These are phyloP conservation scores for Aspergillus sp. DNA, from an alignment of 2,329 filamentous ascomycete species.

Conservation along the genomic window DNA sequence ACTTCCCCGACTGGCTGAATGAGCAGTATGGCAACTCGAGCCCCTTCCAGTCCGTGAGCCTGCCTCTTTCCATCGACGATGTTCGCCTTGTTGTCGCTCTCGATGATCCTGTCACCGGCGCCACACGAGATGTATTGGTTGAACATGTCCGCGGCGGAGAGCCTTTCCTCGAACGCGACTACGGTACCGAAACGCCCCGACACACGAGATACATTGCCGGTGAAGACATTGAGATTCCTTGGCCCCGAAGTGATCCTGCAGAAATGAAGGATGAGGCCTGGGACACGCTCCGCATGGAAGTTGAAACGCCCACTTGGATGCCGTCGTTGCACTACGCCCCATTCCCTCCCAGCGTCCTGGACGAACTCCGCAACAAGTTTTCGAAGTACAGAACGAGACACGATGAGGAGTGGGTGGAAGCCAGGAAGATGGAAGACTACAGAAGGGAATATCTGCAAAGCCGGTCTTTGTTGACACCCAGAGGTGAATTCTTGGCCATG, in stretches of 20 bases:
- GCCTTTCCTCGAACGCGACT: conserved; percentile 54
- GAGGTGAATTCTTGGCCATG: conserved; percentile 45
- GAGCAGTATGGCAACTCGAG: conserved; percentile 41
- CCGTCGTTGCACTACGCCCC: conserved; percentile 77
- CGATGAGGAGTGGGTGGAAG: conserved; percentile 69
- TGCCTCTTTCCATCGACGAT: conserved; percentile 67
- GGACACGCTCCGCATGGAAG: conserved; percentile 76
- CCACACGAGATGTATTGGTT: conserved; percentile 73
- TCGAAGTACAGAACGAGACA: conserved; percentile 79
- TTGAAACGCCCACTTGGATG: conserved; percentile 73
- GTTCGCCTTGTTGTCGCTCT: conserved; percentile 82
- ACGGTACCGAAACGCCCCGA: conserved; percentile 45
- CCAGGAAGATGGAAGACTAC: conserved; percentile 63
- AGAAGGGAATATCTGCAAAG: conserved; percentile 49
- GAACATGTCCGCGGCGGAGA: conserved; percentile 64
- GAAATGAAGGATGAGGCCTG: conserved; percentile 56
- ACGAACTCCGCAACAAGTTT: conserved; percentile 84
- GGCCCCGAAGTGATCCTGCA: conserved; percentile 62
- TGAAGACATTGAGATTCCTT: conserved; percentile 72
- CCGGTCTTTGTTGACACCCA: conserved; percentile 51
- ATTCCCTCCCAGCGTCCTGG: conserved; percentile 74
- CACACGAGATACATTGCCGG: conserved; percentile 64
- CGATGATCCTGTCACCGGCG: conserved; percentile 64
- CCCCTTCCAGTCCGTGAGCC: conserved; percentile 52
- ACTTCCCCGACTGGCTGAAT: conserved; percentile 42